Evolutionary conservation across 805 yeast genomes (phyloP), one percentile per base, ranked within the genome.

Genomic region (Wickerhamomyces strasburgensis): DNA sequence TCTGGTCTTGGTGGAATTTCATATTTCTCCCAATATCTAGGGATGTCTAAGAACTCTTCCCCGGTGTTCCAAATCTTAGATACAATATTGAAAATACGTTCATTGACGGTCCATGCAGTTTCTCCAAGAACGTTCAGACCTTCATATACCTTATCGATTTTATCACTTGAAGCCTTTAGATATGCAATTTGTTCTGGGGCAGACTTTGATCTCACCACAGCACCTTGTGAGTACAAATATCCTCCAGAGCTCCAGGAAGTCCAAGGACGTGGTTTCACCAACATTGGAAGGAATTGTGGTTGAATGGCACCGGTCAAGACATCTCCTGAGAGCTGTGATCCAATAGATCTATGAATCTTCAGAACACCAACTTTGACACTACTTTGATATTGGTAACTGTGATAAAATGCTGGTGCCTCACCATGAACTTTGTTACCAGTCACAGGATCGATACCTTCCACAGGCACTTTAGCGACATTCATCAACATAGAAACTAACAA

Each of bases 101-200:
- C 73, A 57, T 93, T 93, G 24, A 93, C 80, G 1, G 97, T 84
- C 98, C 98, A 93, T 0, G 96, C 72, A 2, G 98, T 84, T 27
- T 70, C 64, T 6, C 98, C 98, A 38, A 90, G 62, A 11, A 84
- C 90, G 54, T 87, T 88, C 42, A 89, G 67, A 4, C 97, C 98
- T 34, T 75, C 72, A 52, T 80, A 84, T 13, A 93, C 83, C 11
- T 68, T 61, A 28, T 75, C 77, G 42, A 93, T 62, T 19, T 80
- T 69, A 19, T 77, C 79, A 8, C 87, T 75, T 2, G 96, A 96
- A 0, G 94, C 93, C 51, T 78, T 81, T 34, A 90, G 68, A 55
- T 93, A 93, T 0, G 96, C 96, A 18, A 72, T 60, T 46, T 93
- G 96, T 60, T 93, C 98, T 2, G 93, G 86, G 1, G 94, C 77